These are phyloP conservation scores for Penicillium thymicola DNA, from an alignment of 2,329 filamentous ascomycete species.

Conservation along the genomic window DNA sequence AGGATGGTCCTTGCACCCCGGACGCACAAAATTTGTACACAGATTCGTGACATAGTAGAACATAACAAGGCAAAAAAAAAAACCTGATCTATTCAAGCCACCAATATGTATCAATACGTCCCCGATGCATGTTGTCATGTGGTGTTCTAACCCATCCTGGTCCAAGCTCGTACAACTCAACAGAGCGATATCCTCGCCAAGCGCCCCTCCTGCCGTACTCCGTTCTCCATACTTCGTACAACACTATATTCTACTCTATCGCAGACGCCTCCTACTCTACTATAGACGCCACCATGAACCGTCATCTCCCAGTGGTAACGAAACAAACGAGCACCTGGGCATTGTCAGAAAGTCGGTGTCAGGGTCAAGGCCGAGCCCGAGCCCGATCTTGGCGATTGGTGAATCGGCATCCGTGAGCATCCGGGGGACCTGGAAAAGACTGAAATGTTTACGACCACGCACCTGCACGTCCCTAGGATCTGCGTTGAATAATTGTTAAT, in stretches of 20 bases:
- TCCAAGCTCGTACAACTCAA: neutral
- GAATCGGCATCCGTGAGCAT: slow-evolving; percentile 19
- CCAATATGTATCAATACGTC: neutral
- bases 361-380: slow-evolving; percentile 1
- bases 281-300: neutral
- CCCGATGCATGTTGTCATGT: slow-evolving; percentile 1
- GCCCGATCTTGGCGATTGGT: slow-evolving; percentile 10
- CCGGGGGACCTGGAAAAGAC: slow-evolving; percentile 6
- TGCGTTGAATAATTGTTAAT: slow-evolving; percentile 1
- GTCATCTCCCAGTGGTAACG: neutral
- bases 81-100: neutral
- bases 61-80: neutral
- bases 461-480: slow-evolving; percentile 15
- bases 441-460: slow-evolving; percentile 15
- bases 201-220: neutral
- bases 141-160: neutral
- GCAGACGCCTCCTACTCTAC: neutral
- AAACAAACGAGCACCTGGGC: neutral
- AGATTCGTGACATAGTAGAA: neutral
- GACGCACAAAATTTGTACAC: neutral
- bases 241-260: neutral
- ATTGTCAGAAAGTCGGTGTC: neutral
- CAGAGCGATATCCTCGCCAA: neutral
- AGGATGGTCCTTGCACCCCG: neutral
- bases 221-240: neutral